A percentile compares a stretch with the other conserved stretches of the same genome.
These are phyloP conservation scores for Arabis hirsuta DNA, from an alignment of 345 rosid species.

Conservation along the genomic window DNA sequence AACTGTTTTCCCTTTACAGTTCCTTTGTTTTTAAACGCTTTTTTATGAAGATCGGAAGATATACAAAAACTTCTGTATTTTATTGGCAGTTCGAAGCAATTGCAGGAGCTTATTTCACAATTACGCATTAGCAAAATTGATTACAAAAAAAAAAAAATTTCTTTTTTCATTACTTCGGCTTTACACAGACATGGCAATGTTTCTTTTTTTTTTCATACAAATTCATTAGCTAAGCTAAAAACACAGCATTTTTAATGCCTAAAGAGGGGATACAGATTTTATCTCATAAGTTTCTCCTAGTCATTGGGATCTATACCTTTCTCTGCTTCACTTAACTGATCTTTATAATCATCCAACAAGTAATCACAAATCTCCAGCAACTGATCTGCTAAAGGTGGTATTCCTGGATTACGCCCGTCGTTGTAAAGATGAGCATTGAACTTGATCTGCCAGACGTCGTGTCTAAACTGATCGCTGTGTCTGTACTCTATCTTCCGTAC, in stretches of 20 bases:
- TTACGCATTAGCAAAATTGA: neutral
- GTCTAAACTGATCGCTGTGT: constrained; percentile 71
- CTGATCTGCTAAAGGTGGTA: constrained; percentile 98
- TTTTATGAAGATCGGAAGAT: too few relatives aligned
- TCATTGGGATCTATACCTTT: constrained; percentile 54
- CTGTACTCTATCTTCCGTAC: constrained; percentile 86
- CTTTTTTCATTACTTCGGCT: constrained; percentile 24
- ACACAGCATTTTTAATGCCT: constrained; percentile 3
- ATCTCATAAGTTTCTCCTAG: constrained; percentile 19
- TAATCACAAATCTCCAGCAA: constrained; percentile 88
- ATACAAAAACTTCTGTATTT: too few relatives aligned
- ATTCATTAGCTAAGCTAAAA: constrained; percentile 35
- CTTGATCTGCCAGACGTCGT: constrained; percentile 85
- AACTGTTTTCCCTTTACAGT: too few relatives aligned
- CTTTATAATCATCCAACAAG: constrained; percentile 55
- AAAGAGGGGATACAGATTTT: constrained; percentile 29
- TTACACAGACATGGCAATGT: constrained; percentile 35
- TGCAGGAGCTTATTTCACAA: neutral
- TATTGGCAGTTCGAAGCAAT: too few relatives aligned
- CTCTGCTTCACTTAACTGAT: constrained; percentile 69
- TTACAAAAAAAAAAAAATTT: constrained; percentile 3
- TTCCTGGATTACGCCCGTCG: constrained; percentile 78
- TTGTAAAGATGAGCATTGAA: constrained; percentile 83
- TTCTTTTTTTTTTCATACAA: constrained; percentile 32
- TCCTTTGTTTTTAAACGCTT: too few relatives aligned